phyloP scores from a whole-genome alignment of 345 rosid genomes.

The Dipteronia dyeriana region DNA sequence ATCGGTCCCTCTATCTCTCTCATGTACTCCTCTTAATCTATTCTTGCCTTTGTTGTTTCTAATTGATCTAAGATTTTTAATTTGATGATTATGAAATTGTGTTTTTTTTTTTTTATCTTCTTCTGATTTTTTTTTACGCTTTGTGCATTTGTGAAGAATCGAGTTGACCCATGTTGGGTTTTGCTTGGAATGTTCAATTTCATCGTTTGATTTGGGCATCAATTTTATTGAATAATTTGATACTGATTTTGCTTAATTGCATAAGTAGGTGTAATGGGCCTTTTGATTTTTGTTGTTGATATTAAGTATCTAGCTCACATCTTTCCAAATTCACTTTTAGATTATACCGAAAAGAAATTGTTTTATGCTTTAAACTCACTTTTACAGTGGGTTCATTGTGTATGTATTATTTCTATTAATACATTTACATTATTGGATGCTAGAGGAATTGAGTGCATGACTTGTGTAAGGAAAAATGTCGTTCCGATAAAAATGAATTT shows the following conservation, averaged over 20 bases:
- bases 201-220: slow-evolving; percentile 13
- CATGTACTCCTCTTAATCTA: too few species aligned
- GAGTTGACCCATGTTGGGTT: slow-evolving; percentile 28
- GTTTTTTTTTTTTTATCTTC: too few species aligned
- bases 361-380: slow-evolving; percentile 22
- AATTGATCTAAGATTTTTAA: too few species aligned
- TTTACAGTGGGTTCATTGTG: slow-evolving; percentile 87
- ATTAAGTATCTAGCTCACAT: slow-evolving; percentile 11
- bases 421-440: slow-evolving; percentile 70
- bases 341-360: not conserved
- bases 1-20: too few species aligned
- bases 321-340: slow-evolving; percentile 16
- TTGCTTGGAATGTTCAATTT: not conserved
- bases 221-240: slow-evolving; percentile 11
- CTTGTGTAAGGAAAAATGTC: slow-evolving; percentile 68
- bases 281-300: not conserved
- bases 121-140: not conserved
- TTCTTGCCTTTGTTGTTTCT: too few species aligned
- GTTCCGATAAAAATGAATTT: slow-evolving; percentile 51
- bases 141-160: slow-evolving; percentile 16
- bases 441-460: slow-evolving; percentile 86
- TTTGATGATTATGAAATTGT: too few species aligned
- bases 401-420: slow-evolving; percentile 76
- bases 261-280: slow-evolving; percentile 22
- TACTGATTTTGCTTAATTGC: not conserved